Percentiles rank a stretch among this genome's conserved stretches.
These are phyloP conservation scores for Zopfochytrium polystomum DNA, from an alignment of 371 early-diverging fungal genomes.

Conservation along the genomic window DNA sequence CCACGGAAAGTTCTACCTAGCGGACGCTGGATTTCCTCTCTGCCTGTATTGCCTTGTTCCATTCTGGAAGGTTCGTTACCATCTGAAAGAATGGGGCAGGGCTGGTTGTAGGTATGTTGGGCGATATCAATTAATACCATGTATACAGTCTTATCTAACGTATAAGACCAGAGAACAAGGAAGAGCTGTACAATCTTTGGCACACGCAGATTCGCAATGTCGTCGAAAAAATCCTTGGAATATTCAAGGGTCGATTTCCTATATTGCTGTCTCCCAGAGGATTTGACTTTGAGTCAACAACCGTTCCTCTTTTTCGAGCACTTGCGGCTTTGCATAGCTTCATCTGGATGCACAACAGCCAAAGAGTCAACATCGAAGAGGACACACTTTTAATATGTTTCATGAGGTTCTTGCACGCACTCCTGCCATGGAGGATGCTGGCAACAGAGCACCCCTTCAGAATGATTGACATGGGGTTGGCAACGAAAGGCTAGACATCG, in stretches of 20 bases:
- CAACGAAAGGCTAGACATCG: too few species aligned
- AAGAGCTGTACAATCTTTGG: slow-evolving; percentile 13
- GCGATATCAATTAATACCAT: too few species aligned
- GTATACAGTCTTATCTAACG: neutral
- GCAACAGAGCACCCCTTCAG: too few species aligned
- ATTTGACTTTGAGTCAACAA: too few species aligned
- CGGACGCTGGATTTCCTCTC: slow-evolving; percentile 5
- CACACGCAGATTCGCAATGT: slow-evolving; percentile 5
- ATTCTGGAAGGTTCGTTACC: slow-evolving; percentile 7
- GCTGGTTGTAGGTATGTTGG: neutral
- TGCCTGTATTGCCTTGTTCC: neutral
- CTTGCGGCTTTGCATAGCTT: too few species aligned
- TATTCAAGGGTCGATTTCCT: slow-evolving; percentile 2
- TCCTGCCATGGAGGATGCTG: too few species aligned
- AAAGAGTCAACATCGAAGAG: too few species aligned
- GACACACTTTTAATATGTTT: too few species aligned
- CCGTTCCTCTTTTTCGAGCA: too few species aligned
- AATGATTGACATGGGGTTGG: too few species aligned
- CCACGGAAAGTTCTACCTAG: slow-evolving; percentile 8
- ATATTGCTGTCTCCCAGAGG: neutral
- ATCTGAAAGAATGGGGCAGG: slow-evolving; percentile 11
- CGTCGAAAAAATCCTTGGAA: slow-evolving; percentile 3
- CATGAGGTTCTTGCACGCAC: too few species aligned
- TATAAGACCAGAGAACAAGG: neutral
- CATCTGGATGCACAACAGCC: too few species aligned